Evolutionary conservation across 139 green algal species (phyloP), one percentile per base, ranked within the genome.

Genomic region (Auxenochlorella protothecoides): DNA sequence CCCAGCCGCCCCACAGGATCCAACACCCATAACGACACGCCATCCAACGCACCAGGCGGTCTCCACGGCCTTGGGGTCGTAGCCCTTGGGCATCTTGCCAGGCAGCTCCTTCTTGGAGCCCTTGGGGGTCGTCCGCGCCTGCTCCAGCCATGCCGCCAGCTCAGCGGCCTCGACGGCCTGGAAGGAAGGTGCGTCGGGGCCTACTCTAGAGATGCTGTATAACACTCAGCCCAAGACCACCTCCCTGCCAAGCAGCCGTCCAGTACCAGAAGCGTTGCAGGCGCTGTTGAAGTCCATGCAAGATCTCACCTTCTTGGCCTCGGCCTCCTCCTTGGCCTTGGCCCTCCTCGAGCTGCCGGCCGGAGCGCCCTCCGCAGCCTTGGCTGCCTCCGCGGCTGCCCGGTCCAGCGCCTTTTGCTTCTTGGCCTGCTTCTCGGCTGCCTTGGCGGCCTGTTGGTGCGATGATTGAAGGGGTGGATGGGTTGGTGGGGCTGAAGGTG

Each of bases 21-120:
- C 27, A 44, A 44, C 27, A 44, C 27, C 27, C 27, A 44, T 44
- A 44, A 0, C 27, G 27, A 44, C 27, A 44, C 94, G 87, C 92
- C 93, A 98, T 90, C 89, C 83, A 6, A 73, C 72, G 57, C 83
- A 83, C 86, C 87, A 92, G 16, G 76, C 80, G 5, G 81, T 76
- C 75, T 92, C 87, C 64, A 96, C 89, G 16, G 85, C 81, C 52
- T 73, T 72, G 1, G 93, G 93, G 69, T 90, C 81, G 81, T 97
- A 98, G 9, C 79, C 81, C 84, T 94, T 94, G 69, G 79, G 84
- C 90, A 97, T 96, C 53, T 82, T 72, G 2, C 55, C 63, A 2
- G 68, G 66, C 16, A 91, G 61, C 62, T 87, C 68, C 79, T 99
- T 99, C 80, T 95, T 96, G 7, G 84, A 70, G 8, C 95, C 95